Percentiles rank a stretch among this genome's conserved stretches.
Conservation (phyloP, 768 basidiomycete genomes). For the Coprinopsis marcescibilis region DNA sequence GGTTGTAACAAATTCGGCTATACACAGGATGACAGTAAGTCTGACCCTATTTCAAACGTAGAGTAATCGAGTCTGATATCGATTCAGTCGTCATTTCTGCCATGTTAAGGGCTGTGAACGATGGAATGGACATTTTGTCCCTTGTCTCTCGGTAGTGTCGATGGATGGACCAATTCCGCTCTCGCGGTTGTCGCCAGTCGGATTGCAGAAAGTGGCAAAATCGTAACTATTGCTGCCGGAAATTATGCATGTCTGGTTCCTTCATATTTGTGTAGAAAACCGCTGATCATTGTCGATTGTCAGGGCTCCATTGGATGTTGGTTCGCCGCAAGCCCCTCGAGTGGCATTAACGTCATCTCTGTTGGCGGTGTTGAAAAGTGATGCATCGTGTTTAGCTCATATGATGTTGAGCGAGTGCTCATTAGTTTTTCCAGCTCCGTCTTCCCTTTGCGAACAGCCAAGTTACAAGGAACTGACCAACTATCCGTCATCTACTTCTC, state of each 20-base stretch:
- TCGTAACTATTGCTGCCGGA: conserved; percentile 61
- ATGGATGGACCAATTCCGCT: conserved; percentile 59
- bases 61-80: background rate
- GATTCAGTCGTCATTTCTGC: conserved; percentile 38
- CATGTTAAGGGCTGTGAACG: conserved; percentile 42
- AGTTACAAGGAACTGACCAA: conserved; percentile 42
- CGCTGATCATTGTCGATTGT: background rate
- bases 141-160: conserved; percentile 56
- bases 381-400: no score
- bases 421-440: conserved; percentile 32
- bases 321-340: conserved; percentile 50
- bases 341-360: conserved; percentile 52
- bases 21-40: conserved; percentile 47
- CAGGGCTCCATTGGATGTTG: conserved; percentile 54
- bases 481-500: conserved; percentile 51
- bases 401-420: background rate
- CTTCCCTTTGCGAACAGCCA: conserved; percentile 52
- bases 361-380: conserved; percentile 54
- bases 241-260: conserved; percentile 33
- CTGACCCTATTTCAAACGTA: background rate
- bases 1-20: conserved; percentile 51
- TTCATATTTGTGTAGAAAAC: background rate
- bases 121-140: conserved; percentile 60
- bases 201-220: conserved; percentile 49
- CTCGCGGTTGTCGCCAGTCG: conserved; percentile 52